phyloP scores from a whole-genome alignment of 306 rosid genomes.

The Carpinus viminea region DNA sequence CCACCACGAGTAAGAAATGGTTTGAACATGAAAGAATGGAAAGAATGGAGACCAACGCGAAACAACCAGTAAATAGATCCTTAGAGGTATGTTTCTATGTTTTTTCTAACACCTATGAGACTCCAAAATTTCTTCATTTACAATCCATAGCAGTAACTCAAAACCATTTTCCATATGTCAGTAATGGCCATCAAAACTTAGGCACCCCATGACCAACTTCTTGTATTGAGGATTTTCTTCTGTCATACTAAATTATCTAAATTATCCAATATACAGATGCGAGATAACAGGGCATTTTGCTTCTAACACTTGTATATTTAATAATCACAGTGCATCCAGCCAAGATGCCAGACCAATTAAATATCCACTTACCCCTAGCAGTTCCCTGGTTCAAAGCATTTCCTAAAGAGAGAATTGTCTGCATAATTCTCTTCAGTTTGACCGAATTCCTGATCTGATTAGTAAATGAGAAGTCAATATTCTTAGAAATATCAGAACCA shows the following conservation, averaged over 20 bases:
- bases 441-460: constrained; percentile 75
- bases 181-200: background rate
- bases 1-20: no score
- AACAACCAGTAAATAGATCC: no score
- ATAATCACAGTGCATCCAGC: constrained; percentile 24
- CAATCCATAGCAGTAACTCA: background rate
- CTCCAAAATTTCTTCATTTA: background rate
- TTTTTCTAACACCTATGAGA: no score
- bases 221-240: constrained; percentile 1
- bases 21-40: no score
- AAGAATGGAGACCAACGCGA: no score
- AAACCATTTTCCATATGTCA: background rate
- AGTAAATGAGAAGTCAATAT: constrained; percentile 24
- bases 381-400: constrained; percentile 98
- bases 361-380: constrained; percentile 72
- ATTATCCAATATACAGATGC: background rate
- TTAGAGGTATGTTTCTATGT: no score
- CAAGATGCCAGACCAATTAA: constrained; percentile 15
- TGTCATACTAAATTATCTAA: background rate
- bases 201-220: background rate
- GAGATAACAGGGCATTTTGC: background rate
- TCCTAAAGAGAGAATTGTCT: constrained; percentile 90
- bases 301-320: background rate
- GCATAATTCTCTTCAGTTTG: constrained; percentile 95
- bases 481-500: background rate